phyloP scores from a whole-genome alignment of 108 stramenopile genomes.

The Conticribra guillardii region DNA sequence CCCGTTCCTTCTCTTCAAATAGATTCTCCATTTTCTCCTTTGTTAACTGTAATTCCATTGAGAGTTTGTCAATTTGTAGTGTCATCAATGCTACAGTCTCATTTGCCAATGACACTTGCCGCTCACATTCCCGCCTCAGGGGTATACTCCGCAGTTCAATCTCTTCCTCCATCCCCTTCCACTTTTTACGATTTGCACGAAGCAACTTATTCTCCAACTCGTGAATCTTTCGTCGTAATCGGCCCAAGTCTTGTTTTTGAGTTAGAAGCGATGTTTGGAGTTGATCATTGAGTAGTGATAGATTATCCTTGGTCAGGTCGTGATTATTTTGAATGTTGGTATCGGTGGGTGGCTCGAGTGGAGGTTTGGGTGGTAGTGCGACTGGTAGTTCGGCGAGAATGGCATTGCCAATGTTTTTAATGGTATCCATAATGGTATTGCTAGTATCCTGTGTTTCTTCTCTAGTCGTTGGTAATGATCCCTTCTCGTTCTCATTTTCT shows the following conservation, averaged over 20 bases:
- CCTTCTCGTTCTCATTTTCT: too few species aligned
- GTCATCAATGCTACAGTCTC: neutral
- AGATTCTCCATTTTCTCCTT: neutral
- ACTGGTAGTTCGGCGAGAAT: neutral
- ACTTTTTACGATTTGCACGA: constrained; percentile 12
- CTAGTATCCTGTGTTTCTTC: neutral
- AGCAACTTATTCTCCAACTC: constrained; percentile 25
- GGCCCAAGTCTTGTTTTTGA: constrained; percentile 31
- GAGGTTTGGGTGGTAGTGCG: constrained; percentile 7
- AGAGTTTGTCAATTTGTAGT: neutral
- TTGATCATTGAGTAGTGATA: constrained; percentile 25
- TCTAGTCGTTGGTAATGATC: neutral
- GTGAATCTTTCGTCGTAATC: constrained; percentile 20
- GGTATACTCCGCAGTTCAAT: constrained; percentile 2
- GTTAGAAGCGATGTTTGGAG: constrained; percentile 12
- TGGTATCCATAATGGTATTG: neutral
- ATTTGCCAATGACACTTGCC: constrained; percentile 14
- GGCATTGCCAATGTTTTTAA: neutral
- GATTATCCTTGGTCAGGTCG: constrained; percentile 5
- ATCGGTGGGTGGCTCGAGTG: neutral
- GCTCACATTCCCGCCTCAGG: constrained; percentile 17
- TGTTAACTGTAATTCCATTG: neutral
- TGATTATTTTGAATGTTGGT: constrained; percentile 4
- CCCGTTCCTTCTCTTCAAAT: constrained; percentile 32
- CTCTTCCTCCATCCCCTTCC: constrained; percentile 11